Evolutionary conservation across 306 rosid genomes (phyloP).

Genomic region (Citrullus mucosospermus): DNA sequence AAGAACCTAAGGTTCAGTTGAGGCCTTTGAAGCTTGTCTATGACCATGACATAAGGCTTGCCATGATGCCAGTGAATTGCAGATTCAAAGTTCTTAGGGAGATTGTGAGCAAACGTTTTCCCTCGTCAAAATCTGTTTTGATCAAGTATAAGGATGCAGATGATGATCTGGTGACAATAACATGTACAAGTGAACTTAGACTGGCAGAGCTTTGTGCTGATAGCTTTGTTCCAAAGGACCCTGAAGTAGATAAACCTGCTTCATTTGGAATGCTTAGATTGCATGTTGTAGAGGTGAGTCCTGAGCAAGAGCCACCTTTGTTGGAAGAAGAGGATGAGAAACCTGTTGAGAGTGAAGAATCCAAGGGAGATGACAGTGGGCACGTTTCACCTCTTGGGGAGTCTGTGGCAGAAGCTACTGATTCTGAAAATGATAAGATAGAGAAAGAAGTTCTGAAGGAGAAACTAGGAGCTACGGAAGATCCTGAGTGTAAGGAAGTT

Average conservation of each 20-base stretch:
- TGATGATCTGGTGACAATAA: conserved; percentile 92
- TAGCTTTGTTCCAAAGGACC: conserved; percentile 34
- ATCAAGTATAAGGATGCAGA: conserved; percentile 82
- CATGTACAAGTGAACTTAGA: conserved; percentile 72
- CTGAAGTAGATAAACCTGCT: conserved; percentile 39
- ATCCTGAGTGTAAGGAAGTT: conserved; percentile 72
- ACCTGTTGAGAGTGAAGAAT: conserved; percentile 36
- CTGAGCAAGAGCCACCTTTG: conserved; percentile 87
- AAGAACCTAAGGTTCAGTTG: conserved; percentile 29
- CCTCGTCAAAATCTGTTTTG: conserved; percentile 74
- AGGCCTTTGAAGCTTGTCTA: conserved; percentile 61
- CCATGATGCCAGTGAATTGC: conserved; percentile 65
- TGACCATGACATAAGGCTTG: conserved; percentile 91
- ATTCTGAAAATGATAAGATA: conserved; percentile 33
- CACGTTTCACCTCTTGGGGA: conserved; percentile 60
- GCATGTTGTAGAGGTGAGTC: conserved; percentile 80
- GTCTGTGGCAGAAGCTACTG: conserved; percentile 44
- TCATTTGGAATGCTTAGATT: conserved; percentile 64
- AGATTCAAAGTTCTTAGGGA: conserved; percentile 51
- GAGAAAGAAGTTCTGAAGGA: conserved; percentile 53
- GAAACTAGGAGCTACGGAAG: conserved; percentile 45
- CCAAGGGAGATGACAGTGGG: conserved; percentile 61
- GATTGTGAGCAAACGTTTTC: conserved; percentile 64
- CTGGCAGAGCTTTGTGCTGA: conserved; percentile 75
- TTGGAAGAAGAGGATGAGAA: conserved; percentile 92